Evolutionary conservation across 1,284 basidiomycete genomes (phyloP).

Genomic region (Ceratobasidium sp.): DNA sequence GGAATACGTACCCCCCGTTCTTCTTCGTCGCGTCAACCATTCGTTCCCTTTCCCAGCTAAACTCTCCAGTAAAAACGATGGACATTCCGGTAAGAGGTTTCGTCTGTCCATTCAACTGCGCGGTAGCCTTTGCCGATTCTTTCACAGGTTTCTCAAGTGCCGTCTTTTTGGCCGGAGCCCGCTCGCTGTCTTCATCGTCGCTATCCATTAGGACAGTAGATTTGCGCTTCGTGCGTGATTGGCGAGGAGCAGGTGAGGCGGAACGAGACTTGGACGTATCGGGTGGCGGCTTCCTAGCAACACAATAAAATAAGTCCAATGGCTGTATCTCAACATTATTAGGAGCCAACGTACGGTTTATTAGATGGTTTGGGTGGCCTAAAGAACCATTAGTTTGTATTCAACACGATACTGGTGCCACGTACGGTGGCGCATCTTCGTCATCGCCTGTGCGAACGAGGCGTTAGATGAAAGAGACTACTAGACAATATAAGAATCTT

Average conservation of each 20-base stretch:
- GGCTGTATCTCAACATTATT: too few species aligned
- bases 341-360: slow-evolving; percentile 9
- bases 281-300: slow-evolving; percentile 3
- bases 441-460: slow-evolving; percentile 13
- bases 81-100: slow-evolving; percentile 31
- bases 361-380: slow-evolving; percentile 16
- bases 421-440: slow-evolving; percentile 29
- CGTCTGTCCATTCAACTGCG: slow-evolving; percentile 50
- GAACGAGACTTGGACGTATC: slow-evolving; percentile 19
- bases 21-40: slow-evolving; percentile 52
- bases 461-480: neutral
- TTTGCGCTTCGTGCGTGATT: slow-evolving; percentile 38
- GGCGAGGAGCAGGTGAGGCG: slow-evolving; percentile 1
- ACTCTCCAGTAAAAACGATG: slow-evolving; percentile 47
- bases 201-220: slow-evolving; percentile 35
- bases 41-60: slow-evolving; percentile 48
- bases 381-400: neutral
- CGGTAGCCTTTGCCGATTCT: slow-evolving; percentile 52
- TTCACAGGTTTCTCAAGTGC: slow-evolving; percentile 54
- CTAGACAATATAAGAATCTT: neutral
- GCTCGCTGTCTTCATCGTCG: slow-evolving; percentile 45
- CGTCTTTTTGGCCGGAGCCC: slow-evolving; percentile 28
- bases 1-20: slow-evolving; percentile 54
- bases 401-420: neutral
- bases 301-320: slow-evolving; percentile 10